Evolutionary conservation across 768 basidiomycete species (phyloP).

Genomic region (Myochromella boudieri): DNA sequence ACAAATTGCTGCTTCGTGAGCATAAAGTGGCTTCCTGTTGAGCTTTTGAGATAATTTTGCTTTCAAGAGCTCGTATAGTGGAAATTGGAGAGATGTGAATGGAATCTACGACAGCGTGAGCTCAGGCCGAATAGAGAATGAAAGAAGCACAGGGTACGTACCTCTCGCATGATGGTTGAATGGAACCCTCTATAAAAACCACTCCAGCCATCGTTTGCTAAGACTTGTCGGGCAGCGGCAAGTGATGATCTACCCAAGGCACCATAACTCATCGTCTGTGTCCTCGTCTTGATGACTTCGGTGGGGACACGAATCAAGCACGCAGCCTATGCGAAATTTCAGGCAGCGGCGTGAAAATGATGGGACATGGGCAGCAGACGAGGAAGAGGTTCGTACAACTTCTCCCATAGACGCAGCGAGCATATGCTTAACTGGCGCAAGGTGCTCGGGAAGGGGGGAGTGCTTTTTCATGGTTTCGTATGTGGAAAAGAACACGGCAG

Average conservation of each 20-base stretch:
- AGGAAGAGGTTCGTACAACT: slow-evolving; percentile 43
- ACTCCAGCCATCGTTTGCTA: slow-evolving; percentile 59
- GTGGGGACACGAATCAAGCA: slow-evolving; percentile 94
- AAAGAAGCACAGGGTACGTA: slow-evolving; percentile 26
- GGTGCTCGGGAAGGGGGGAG: slow-evolving; percentile 60
- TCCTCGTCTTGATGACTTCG: slow-evolving; percentile 93
- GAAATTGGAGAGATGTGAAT: slow-evolving; percentile 95
- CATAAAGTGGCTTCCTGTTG: slow-evolving; percentile 56
- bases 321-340: slow-evolving; percentile 54
- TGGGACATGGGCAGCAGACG: slow-evolving; percentile 11
- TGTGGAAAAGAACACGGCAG: slow-evolving; percentile 92
- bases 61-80: slow-evolving; percentile 90
- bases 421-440: slow-evolving; percentile 62
- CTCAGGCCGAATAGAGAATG: not conserved
- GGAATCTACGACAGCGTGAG: slow-evolving; percentile 64
- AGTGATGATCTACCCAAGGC: slow-evolving; percentile 56
- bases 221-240: slow-evolving; percentile 53
- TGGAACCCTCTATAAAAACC: slow-evolving; percentile 92
- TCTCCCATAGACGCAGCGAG: slow-evolving; percentile 59
- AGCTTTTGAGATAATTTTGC: slow-evolving; percentile 54
- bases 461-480: slow-evolving; percentile 86
- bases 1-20: slow-evolving; percentile 81
- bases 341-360: slow-evolving; percentile 12
- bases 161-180: slow-evolving; percentile 63
- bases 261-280: slow-evolving; percentile 80